phyloP scores from a whole-genome alignment of 2,329 filamentous ascomycete species.

The Nemania bipapillata region DNA sequence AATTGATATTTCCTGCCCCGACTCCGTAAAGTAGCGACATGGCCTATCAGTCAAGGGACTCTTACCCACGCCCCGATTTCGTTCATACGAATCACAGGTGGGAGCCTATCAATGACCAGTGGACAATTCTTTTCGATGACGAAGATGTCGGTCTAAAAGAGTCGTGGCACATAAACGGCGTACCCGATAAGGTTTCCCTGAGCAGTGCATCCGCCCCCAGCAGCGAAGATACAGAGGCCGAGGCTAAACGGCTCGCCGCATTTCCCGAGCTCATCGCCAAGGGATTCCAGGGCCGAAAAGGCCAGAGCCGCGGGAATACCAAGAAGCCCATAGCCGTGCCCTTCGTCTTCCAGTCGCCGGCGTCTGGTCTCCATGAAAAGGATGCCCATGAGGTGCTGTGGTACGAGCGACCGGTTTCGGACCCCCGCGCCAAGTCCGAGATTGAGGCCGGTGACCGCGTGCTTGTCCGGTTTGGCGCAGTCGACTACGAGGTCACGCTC shows the following conservation, averaged over 20 bases:
- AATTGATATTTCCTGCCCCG: not conserved
- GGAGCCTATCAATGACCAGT: constrained; percentile 70
- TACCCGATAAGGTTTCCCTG: constrained; percentile 58
- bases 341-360: constrained; percentile 72
- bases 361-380: constrained; percentile 70
- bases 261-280: constrained; percentile 62
- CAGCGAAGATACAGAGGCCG: constrained; percentile 49
- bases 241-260: constrained; percentile 61
- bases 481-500: constrained; percentile 69
- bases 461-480: constrained; percentile 68
- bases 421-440: constrained; percentile 60
- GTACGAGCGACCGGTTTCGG: constrained; percentile 68
- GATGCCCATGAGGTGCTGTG: constrained; percentile 74
- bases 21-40: constrained; percentile 34
- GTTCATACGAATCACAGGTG: constrained; percentile 65
- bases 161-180: constrained; percentile 64
- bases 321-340: constrained; percentile 70
- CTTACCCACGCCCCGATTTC: constrained; percentile 74
- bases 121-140: constrained; percentile 74
- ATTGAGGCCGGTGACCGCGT: constrained; percentile 56
- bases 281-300: constrained; percentile 54
- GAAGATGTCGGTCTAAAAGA: constrained; percentile 65
- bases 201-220: constrained; percentile 35
- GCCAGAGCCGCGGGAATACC: constrained; percentile 51
- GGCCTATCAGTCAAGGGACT: constrained; percentile 49